Evolutionary conservation across 2,329 filamentous ascomycete genomes (phyloP).

Genomic region (Apiospora rasikravindrae): DNA sequence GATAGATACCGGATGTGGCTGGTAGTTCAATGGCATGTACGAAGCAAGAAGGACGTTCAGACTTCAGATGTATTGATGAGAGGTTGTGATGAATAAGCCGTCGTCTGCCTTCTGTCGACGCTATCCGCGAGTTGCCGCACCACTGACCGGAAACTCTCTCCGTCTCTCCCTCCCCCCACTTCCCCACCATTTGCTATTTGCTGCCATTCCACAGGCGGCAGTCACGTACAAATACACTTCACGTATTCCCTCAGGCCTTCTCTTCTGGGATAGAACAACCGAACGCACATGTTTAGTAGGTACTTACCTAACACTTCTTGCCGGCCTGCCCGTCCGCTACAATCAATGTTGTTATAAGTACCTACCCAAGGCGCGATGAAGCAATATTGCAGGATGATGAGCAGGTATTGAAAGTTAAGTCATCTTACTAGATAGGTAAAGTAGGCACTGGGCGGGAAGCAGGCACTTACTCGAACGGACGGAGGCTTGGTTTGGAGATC

Average conservation of each 20-base stretch:
- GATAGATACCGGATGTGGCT: background rate
- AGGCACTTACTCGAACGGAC: background rate
- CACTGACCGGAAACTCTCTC: background rate
- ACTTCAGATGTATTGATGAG: background rate
- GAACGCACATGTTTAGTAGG: no score
- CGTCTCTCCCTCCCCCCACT: no score
- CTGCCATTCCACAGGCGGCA: no score
- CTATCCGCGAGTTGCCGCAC: slow-evolving; percentile 2
- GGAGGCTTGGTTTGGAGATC: background rate
- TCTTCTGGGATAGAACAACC: no score
- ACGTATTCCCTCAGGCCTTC: no score
- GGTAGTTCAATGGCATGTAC: background rate
- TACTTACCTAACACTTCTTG: no score
- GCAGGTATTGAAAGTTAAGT: background rate
- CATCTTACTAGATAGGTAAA: no score
- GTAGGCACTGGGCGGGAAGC: no score
- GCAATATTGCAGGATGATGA: background rate
- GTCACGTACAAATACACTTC: background rate
- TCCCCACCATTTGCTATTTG: background rate
- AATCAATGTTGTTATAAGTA: no score
- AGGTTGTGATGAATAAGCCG: background rate
- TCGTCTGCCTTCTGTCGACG: background rate
- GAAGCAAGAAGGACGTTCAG: background rate
- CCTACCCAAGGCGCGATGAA: background rate
- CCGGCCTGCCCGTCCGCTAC: no score